These are phyloP conservation scores for Omphalea diandra DNA, from an alignment of 441 rosid genomes.

Conservation along the genomic window DNA sequence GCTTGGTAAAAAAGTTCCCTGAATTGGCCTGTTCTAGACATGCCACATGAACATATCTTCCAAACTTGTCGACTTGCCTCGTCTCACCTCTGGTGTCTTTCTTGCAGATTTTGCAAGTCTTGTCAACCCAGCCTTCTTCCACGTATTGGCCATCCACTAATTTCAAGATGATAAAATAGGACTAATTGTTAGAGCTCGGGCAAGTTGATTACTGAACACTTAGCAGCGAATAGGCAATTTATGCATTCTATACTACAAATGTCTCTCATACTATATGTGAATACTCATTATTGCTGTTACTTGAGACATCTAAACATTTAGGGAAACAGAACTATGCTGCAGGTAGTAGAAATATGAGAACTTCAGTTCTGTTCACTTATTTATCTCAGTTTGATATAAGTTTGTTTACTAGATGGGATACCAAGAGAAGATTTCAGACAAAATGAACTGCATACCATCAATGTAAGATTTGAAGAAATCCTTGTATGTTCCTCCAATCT, in stretches of 20 bases:
- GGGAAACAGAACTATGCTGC: no score
- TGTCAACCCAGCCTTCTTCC: slow-evolving; percentile 98
- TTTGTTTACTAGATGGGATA: no score
- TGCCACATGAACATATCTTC: slow-evolving; percentile 75
- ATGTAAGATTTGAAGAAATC: slow-evolving; percentile 89
- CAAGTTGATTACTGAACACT: no score
- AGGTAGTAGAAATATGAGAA: no score
- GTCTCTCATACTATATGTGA: no score
- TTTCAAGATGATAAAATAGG: not conserved
- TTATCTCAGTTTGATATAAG: no score
- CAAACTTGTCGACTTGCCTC: slow-evolving; percentile 76
- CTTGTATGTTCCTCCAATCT: slow-evolving; percentile 91
- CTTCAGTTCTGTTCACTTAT: no score
- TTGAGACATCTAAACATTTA: no score
- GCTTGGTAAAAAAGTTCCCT: slow-evolving; percentile 70
- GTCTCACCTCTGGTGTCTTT: slow-evolving; percentile 77
- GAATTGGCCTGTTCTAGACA: slow-evolving; percentile 59
- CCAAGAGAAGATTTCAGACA: not conserved
- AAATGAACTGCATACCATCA: slow-evolving; percentile 44
- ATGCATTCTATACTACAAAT: no score
- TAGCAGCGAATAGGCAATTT: no score
- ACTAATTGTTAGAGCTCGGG: not conserved
- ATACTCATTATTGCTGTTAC: no score
- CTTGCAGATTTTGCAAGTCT: slow-evolving; percentile 85
- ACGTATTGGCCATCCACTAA: slow-evolving; percentile 86